A percentile compares a stretch with the other conserved stretches of the same genome.
These are phyloP conservation scores for Clavispora phyllophila DNA, from an alignment of 805 yeast species.

Conservation along the genomic window DNA sequence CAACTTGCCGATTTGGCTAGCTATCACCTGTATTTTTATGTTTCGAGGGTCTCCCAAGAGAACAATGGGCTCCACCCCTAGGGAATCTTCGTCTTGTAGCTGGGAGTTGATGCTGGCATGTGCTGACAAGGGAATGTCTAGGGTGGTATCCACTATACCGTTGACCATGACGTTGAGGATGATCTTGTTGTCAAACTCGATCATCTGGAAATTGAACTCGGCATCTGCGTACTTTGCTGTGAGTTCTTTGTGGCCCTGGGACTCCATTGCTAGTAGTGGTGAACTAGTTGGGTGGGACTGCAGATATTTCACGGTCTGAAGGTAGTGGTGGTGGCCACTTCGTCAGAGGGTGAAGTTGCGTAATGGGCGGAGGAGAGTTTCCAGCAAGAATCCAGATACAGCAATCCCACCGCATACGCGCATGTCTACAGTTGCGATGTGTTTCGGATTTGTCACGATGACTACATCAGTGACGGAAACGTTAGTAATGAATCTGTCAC, in stretches of 20 bases:
- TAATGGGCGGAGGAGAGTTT: no score
- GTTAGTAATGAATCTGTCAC: neutral
- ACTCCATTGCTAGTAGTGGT: neutral
- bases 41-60: slow-evolving; percentile 46
- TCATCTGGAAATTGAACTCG: slow-evolving; percentile 15
- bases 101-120: slow-evolving; percentile 13
- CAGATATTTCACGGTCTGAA: no score
- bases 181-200: slow-evolving; percentile 35
- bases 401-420: no score
- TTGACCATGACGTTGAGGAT: slow-evolving; percentile 36
- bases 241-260: slow-evolving; percentile 1
- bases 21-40: slow-evolving; percentile 43
- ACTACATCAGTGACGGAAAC: neutral
- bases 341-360: no score
- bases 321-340: no score
- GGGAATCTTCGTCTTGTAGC: slow-evolving; percentile 11
- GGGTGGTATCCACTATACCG: slow-evolving; percentile 49
- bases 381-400: no score
- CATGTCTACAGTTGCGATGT: no score
- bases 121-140: slow-evolving; percentile 32
- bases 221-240: slow-evolving; percentile 3
- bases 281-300: neutral
- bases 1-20: slow-evolving; percentile 45
- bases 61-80: slow-evolving; percentile 41
- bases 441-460: no score